Percentiles rank a stretch among this genome's conserved stretches.
Evolutionary conservation across 768 basidiomycete genomes (phyloP).

Genomic region (Macrocybe gigantea): DNA sequence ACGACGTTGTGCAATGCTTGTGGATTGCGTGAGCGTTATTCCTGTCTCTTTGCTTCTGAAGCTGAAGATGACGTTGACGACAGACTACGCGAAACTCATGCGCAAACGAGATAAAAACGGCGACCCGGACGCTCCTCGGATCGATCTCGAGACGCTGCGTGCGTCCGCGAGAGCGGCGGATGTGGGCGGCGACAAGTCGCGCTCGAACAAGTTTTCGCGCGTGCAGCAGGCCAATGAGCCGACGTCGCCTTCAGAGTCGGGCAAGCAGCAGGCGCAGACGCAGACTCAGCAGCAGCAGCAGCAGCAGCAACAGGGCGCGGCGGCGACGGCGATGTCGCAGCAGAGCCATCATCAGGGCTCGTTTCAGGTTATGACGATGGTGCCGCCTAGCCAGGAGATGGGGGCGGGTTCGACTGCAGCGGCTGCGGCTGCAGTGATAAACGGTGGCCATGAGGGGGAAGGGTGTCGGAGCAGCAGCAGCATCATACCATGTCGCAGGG

Average conservation of each 20-base stretch:
- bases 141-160: conserved; percentile 73
- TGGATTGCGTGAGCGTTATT: conserved; percentile 62
- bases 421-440: conserved; percentile 12
- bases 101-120: conserved; percentile 68
- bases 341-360: conserved; percentile 42
- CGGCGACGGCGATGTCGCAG: no score
- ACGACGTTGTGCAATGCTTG: conserved; percentile 83
- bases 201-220: conserved; percentile 15
- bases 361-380: conserved; percentile 47
- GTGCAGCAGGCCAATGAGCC: conserved; percentile 22
- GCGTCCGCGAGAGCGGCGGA: conserved; percentile 64
- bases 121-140: conserved; percentile 44
- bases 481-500: conserved; percentile 11
- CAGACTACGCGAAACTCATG: conserved; percentile 81
- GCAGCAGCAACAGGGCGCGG: no score
- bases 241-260: conserved; percentile 23
- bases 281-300: conserved; percentile 5
- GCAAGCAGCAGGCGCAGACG: conserved; percentile 22
- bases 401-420: no score
- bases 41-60: conserved; percentile 2
- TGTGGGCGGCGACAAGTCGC: conserved; percentile 25
- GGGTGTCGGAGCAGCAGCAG: conserved; percentile 12
- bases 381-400: conserved; percentile 16
- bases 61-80: neutral
- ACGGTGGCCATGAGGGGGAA: neutral